Evolutionary conservation across 345 rosid genomes (phyloP), one percentile per base, ranked within the genome.

Genomic region (Eucalyptus sp.): DNA sequence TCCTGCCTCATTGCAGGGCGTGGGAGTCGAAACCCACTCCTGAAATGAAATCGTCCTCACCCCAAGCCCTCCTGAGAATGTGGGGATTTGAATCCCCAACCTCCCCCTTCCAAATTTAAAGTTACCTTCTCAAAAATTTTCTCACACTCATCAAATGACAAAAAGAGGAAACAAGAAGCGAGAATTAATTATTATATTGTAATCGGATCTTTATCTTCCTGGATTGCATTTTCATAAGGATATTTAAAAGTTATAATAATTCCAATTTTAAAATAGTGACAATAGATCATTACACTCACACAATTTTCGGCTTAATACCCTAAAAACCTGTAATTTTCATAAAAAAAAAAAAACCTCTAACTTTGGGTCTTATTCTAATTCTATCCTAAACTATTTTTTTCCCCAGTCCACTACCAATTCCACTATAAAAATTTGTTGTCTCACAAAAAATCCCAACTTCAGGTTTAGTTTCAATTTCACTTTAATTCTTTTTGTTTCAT

Each of bases 321-420:
- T 52, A 52, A 52, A 52, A 52, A 52, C 58, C 8, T 15, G 0
- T 50, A 50, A 50, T 15, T 50, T 50, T 50, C 52, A 50, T 50
- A 2, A 33, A 33, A 33, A 33, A 0, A 50, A 50, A 15, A 51
- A 18, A 52, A 52, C 10, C 56, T 7, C 2, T 52, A 52, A 52
- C 58, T 52, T 18, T 52, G 5, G 25, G 25, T 52, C 25, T 52
- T 52, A 0, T 52, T 52, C 0, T 18, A 1, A 20, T 18, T 52
- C 2, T 7, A 52, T 20, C 25, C 2, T 52, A 18, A 52, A 52
- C 58, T 18, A 20, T 8, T 52, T 52, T 52, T 52, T 52, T 3
- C 10, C 10, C 2, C 8, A 43, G 2, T 52, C 4, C 56, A 52
- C 2, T 7, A 0, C 4, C 0, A 52, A 7, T 52, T 52, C 4